Evolutionary conservation across 2,329 filamentous ascomycete species (phyloP).

Genomic region (Pyrenochaeta sp.): DNA sequence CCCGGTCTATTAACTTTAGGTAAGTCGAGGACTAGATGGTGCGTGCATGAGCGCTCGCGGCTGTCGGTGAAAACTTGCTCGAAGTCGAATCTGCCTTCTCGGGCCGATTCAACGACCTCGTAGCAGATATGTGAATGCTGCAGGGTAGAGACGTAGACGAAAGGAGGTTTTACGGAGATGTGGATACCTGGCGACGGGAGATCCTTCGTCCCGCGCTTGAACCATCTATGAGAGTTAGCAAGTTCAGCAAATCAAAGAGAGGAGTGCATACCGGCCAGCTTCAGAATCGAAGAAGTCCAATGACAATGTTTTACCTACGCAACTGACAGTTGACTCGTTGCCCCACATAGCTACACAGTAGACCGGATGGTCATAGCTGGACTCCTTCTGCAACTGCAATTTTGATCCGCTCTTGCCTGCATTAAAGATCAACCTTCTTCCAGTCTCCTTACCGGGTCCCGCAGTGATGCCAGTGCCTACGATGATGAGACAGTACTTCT

Average conservation of each 20-base stretch:
- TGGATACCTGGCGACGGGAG: constrained; percentile 61
- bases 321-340: constrained; percentile 33
- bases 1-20: neutral
- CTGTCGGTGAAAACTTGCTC: constrained; percentile 41
- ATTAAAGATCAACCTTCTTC: constrained; percentile 43
- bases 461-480: constrained; percentile 58
- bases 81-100: constrained; percentile 33
- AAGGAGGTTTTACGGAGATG: constrained; percentile 56
- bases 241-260: neutral
- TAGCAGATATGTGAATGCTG: constrained; percentile 63
- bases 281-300: constrained; percentile 41
- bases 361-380: constrained; percentile 40
- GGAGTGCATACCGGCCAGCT: constrained; percentile 26
- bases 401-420: constrained; percentile 54
- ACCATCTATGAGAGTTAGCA: constrained; percentile 47
- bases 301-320: constrained; percentile 35
- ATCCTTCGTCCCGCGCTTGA: constrained; percentile 47
- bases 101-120: constrained; percentile 48
- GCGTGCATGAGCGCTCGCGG: constrained; percentile 36
- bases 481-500: constrained; percentile 69
- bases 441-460: constrained; percentile 28
- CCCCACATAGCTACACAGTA: constrained; percentile 42
- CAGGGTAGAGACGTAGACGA: constrained; percentile 64
- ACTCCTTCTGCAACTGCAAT: constrained; percentile 57
- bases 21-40: constrained; percentile 35